Conservation (phyloP, 768 basidiomycete genomes). For the Crucibulum laeve region DNA sequence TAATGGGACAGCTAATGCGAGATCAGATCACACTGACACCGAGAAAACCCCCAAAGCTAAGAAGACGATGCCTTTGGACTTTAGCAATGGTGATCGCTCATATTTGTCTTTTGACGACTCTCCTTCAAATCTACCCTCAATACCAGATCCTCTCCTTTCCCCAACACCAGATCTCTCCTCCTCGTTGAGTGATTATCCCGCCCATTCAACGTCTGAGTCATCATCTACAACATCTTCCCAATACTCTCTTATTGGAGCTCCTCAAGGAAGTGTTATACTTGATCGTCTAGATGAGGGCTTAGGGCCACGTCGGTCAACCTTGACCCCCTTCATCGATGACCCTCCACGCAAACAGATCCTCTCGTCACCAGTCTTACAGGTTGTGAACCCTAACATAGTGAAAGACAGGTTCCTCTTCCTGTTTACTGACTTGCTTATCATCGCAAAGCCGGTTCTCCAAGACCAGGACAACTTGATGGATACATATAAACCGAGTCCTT, state of each 20-base stretch:
- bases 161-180: constrained; percentile 78
- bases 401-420: constrained; percentile 96
- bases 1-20: constrained; percentile 7
- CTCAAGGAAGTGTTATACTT: constrained; percentile 51
- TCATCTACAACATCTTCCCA: constrained; percentile 70
- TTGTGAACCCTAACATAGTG: constrained; percentile 89
- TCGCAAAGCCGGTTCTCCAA: constrained; percentile 83
- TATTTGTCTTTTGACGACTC: constrained; percentile 20
- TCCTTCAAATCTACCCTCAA: constrained; percentile 36
- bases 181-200: constrained; percentile 67
- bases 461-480: constrained; percentile 64
- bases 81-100: constrained; percentile 11
- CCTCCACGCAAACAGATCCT: constrained; percentile 84
- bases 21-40: constrained; percentile 24
- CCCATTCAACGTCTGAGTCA: constrained; percentile 67
- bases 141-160: constrained; percentile 55
- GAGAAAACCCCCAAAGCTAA: constrained; percentile 39
- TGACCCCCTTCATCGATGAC: constrained; percentile 70
- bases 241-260: constrained; percentile 43
- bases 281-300: constrained; percentile 70
- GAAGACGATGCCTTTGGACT: constrained; percentile 27
- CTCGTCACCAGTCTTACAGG: constrained; percentile 86
- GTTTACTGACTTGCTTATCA: constrained; percentile 92
- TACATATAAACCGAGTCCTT: constrained; percentile 43
- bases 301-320: constrained; percentile 52